Evolutionary conservation across 2,329 filamentous ascomycete genomes (phyloP), one percentile per base, ranked within the genome.

Genomic region (Hypocreales sp.): DNA sequence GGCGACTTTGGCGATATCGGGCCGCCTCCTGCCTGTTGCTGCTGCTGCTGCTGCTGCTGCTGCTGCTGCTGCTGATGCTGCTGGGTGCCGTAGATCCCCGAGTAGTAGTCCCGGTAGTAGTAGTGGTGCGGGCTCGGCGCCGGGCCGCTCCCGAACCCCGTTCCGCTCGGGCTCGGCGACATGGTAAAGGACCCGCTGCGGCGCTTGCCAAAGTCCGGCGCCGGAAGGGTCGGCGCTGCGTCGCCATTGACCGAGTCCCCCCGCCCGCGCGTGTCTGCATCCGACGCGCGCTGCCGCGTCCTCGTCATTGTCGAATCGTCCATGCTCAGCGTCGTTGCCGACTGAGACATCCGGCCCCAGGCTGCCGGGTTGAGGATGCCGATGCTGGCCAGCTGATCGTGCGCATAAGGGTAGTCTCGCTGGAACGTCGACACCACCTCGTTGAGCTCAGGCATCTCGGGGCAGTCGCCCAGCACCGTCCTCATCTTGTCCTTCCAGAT

Each of bases 401-500:
- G 78, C 27, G 79, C 70, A 40, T 78, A 76, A 15, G 69, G 72
- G 48, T 79, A 90, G 42, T 93, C 86, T 11, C 70, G 69, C 27
- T 74, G 67, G 62, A 92, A 95, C 8, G 76, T 70, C 21, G 70
- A 67, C 32, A 86, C 62, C 29, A 95, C 80, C 24, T 87, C 75
- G 22, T 70, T 55, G 12, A 84, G 50, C 27, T 81, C 75, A 10
- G 75, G 71, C 7, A 74, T 67, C 26, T 77, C 60, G 13, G 44
- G 38, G 25, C 62, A 61, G 28, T 79, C 71, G 19, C 75, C 72
- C 5, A 94, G 62, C 3, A 90, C 70, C 7, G 69, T 66, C 37
- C 71, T 73, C 35, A 94, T 68, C 57, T 92, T 93, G 39, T 80
- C 77, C 41, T 79, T 77, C 72, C 84, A 86, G 21, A 82, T 73